Conservation (phyloP, 2,329 filamentous ascomycete species). For the Corynespora cassiicola region DNA sequence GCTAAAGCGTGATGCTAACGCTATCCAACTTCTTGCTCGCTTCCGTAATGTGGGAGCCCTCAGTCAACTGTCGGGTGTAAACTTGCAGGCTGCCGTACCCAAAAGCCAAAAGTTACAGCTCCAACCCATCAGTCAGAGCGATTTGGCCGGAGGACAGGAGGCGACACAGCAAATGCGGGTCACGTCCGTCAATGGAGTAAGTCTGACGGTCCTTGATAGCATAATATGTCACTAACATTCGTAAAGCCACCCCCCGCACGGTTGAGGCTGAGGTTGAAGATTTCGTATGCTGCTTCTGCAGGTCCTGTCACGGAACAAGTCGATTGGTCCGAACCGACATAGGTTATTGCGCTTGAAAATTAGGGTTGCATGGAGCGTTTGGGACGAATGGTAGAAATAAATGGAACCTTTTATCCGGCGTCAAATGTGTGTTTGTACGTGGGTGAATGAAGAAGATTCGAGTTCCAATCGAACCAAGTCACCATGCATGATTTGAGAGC, state of each 20-base stretch:
- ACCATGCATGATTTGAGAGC: too few species aligned
- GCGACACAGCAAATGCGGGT: slow-evolving; percentile 93
- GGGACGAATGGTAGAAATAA: slow-evolving; percentile 13
- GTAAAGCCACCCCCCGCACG: slow-evolving; percentile 70
- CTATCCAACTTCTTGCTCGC: slow-evolving; percentile 80
- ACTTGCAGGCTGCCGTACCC: slow-evolving; percentile 91
- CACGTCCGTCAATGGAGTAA: slow-evolving; percentile 83
- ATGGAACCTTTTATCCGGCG: slow-evolving; percentile 5
- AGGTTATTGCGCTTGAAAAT: slow-evolving; percentile 8
- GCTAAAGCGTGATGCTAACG: slow-evolving; percentile 80
- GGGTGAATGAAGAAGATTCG: too few species aligned
- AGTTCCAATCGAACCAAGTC: too few species aligned
- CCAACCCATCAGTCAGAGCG: slow-evolving; percentile 83
- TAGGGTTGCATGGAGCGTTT: slow-evolving; percentile 4
- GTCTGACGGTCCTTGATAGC: slow-evolving; percentile 50
- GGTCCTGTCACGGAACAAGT: slow-evolving; percentile 87
- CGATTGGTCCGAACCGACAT: slow-evolving; percentile 85
- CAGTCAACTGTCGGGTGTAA: slow-evolving; percentile 73
- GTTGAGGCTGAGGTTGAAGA: slow-evolving; percentile 82
- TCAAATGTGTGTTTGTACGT: too few species aligned
- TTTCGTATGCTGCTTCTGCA: slow-evolving; percentile 76
- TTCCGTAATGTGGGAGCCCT: slow-evolving; percentile 80
- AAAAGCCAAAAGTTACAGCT: slow-evolving; percentile 95
- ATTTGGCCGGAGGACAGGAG: slow-evolving; percentile 78
- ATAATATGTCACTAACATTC: slow-evolving; percentile 25